Conservation (phyloP, 2,329 filamentous ascomycete species). For the Aureobasidium sp. region DNA sequence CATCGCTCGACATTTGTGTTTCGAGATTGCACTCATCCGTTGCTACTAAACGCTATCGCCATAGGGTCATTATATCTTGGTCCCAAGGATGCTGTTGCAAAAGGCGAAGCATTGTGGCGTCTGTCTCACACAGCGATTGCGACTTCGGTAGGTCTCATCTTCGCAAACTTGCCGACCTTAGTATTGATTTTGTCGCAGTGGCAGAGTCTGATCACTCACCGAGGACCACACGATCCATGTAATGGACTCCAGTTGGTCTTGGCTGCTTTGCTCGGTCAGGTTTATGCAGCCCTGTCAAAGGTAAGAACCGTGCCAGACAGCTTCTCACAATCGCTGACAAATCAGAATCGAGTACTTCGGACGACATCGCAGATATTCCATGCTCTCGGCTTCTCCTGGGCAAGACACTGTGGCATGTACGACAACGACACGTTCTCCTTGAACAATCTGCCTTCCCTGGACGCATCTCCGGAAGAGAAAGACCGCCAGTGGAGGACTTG, state of each 20-base stretch:
- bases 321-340: background rate
- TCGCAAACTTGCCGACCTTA: background rate
- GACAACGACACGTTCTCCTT: background rate
- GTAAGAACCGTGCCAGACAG: background rate
- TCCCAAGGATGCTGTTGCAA: slow-evolving; percentile 34
- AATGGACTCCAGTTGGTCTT: slow-evolving; percentile 26
- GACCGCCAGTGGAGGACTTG: background rate
- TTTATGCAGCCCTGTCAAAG: background rate
- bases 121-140: background rate
- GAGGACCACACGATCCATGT: slow-evolving; percentile 34
- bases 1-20: background rate
- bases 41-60: background rate
- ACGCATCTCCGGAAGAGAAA: background rate
- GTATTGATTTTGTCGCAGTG: slow-evolving; percentile 18
- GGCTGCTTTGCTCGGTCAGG: background rate
- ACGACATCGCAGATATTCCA: background rate
- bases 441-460: slow-evolving; percentile 3
- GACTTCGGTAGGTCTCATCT: background rate
- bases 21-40: background rate
- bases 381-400: background rate
- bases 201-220: slow-evolving; percentile 36
- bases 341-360: background rate
- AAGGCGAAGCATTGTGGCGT: slow-evolving; percentile 21
- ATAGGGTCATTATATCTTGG: slow-evolving; percentile 20
- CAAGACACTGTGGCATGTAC: background rate